Conservation (phyloP, 768 basidiomycete genomes). For the Boletus pseudopeckii region DNA sequence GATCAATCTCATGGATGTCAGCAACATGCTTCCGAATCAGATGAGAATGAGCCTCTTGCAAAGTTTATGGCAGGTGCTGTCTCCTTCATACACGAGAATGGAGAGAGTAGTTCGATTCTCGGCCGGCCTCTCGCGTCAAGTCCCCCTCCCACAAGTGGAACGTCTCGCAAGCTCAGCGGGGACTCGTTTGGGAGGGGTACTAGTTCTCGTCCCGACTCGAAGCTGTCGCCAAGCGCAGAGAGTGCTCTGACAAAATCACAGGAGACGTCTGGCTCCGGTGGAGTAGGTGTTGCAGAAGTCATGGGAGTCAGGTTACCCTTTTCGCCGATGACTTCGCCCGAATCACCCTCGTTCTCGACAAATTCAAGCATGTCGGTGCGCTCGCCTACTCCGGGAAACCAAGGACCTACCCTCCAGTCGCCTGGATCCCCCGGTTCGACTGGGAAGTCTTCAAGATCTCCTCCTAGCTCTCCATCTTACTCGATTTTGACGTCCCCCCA, state of each 20-base stretch:
- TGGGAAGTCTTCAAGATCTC: conserved; percentile 20
- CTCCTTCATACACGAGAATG: conserved; percentile 21
- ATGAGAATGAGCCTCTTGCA: conserved; percentile 26
- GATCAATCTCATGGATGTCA: conserved; percentile 17
- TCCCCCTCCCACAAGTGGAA: conserved; percentile 23
- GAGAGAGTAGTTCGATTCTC: conserved; percentile 14
- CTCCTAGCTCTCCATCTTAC: conserved; percentile 24
- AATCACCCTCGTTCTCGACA: conserved; percentile 30
- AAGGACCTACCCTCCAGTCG: conserved; percentile 11
- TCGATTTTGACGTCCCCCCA: conserved; percentile 38
- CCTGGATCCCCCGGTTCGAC: conserved; percentile 16
- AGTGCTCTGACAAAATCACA: conserved; percentile 16
- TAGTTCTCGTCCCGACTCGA: conserved; percentile 40
- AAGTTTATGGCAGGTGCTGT: conserved; percentile 11
- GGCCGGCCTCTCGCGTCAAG: conserved; percentile 22
- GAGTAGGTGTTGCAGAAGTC: conserved; percentile 19
- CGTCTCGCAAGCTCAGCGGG: conserved; percentile 31
- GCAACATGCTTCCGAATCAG: conserved; percentile 21
- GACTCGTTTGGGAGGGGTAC: conserved; percentile 33
- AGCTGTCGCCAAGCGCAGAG: conserved; percentile 30
- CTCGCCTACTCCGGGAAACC: conserved; percentile 17
- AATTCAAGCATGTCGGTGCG: conserved; percentile 27
- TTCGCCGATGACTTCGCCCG: conserved; percentile 29
- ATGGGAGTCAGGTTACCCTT: conserved; percentile 32
- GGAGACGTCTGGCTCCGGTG: conserved; percentile 14